Evolutionary conservation across 106 monocot genomes (phyloP).

Genomic region (Narthecium ossifragum): DNA sequence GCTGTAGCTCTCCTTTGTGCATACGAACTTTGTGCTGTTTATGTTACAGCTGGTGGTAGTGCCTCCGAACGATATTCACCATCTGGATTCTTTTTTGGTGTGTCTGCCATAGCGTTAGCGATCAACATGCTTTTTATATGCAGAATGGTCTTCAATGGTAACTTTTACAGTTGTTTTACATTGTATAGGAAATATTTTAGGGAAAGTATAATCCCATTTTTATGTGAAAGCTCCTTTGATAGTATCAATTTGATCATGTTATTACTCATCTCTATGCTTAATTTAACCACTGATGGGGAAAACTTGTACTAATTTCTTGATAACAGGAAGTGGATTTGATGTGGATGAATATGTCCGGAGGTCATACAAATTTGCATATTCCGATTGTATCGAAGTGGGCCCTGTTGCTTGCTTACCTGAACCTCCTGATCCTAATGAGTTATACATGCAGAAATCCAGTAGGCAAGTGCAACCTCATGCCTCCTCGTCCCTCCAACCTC

Average conservation of each 20-base stretch:
- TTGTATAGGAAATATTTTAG: not conserved
- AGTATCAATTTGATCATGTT: no score
- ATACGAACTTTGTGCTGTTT: slow-evolving; percentile 94
- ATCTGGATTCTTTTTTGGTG: slow-evolving; percentile 97
- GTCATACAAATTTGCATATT: slow-evolving; percentile 94
- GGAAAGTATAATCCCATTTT: no score
- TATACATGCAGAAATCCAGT: slow-evolving; percentile 62
- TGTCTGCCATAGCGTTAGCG: slow-evolving; percentile 82
- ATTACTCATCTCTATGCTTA: no score
- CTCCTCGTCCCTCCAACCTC: no score
- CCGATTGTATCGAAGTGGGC: slow-evolving; percentile 95
- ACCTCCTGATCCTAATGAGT: slow-evolving; percentile 81
- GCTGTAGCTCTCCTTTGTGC: slow-evolving; percentile 84
- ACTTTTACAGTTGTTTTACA: not conserved
- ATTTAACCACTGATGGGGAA: no score
- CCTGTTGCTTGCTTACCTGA: slow-evolving; percentile 80
- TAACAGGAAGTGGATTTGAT: slow-evolving; percentile 82
- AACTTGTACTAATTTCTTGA: not conserved
- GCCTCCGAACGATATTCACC: slow-evolving; percentile 85
- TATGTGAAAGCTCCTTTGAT: no score
- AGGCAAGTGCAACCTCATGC: slow-evolving; percentile 41
- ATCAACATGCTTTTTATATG: slow-evolving; percentile 97
- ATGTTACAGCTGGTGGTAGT: slow-evolving; percentile 76
- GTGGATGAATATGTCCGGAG: slow-evolving; percentile 92
- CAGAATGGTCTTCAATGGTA: slow-evolving; percentile 95